These are phyloP conservation scores for Akanthomyces lecanii DNA, from an alignment of 2,329 filamentous ascomycete genomes.

Conservation along the genomic window DNA sequence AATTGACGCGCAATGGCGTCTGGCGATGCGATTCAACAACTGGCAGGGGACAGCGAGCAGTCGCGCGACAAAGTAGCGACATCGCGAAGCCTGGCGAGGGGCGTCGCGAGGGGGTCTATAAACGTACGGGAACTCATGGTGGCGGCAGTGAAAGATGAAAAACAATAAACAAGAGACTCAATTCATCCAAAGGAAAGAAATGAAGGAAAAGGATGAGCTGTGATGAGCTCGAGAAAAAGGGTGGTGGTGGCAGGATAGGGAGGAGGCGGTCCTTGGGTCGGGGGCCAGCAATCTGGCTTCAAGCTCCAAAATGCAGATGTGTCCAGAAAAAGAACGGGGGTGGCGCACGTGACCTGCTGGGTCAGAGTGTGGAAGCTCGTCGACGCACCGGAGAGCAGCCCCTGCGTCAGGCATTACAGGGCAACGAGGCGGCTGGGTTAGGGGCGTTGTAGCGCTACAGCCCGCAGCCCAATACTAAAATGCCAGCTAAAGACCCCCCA, in stretches of 20 bases:
- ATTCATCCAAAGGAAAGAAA: slow-evolving; percentile 37
- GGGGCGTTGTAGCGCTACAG: neutral
- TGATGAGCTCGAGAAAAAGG: slow-evolving; percentile 33
- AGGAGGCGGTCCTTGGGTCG: slow-evolving; percentile 31
- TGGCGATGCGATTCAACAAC: slow-evolving; percentile 19
- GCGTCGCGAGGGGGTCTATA: neutral
- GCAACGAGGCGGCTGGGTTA: neutral
- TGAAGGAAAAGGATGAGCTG: slow-evolving; percentile 34
- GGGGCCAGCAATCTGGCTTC: slow-evolving; percentile 41
- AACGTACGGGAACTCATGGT: slow-evolving; percentile 55
- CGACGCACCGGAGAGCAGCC: neutral
- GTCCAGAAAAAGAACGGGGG: slow-evolving; percentile 37
- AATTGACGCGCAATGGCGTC: slow-evolving; percentile 27
- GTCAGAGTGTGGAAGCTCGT: neutral
- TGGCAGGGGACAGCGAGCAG: slow-evolving; percentile 18
- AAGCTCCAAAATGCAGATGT: slow-evolving; percentile 41
- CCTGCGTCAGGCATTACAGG: neutral
- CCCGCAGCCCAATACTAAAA: neutral
- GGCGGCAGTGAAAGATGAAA: slow-evolving; percentile 29
- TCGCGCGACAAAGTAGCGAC: slow-evolving; percentile 9
- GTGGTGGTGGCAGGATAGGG: slow-evolving; percentile 30
- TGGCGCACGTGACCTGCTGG: slow-evolving; percentile 26
- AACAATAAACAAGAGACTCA: slow-evolving; percentile 35
- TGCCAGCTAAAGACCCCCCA: neutral
- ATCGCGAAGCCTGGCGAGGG: neutral